phyloP scores from a whole-genome alignment of 495 filamentous ascomycete species.

The Poronia punctata region DNA sequence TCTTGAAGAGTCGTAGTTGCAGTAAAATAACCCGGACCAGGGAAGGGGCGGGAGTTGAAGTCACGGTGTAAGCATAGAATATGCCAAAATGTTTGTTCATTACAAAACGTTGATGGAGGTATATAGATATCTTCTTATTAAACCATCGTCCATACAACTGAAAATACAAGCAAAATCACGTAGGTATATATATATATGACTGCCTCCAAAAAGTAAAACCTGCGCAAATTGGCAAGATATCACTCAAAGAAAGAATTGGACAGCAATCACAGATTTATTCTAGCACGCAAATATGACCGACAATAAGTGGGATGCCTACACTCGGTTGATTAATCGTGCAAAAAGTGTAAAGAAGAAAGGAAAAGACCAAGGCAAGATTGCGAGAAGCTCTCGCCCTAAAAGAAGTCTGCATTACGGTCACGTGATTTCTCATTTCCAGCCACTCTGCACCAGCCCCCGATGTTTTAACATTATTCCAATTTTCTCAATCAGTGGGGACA shows the following conservation, averaged over 20 bases:
- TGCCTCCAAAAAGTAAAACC: conserved; percentile 18
- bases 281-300: conserved; percentile 49
- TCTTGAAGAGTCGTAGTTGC: too few species aligned
- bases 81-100: too few species aligned
- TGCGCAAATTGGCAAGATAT: conserved; percentile 10
- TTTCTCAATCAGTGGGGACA: too few species aligned
- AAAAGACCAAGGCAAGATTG: conserved; percentile 9
- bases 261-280: conserved; percentile 26
- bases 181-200: conserved; percentile 14
- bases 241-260: conserved; percentile 14
- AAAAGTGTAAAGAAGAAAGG: conserved; percentile 35
- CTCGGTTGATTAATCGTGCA: conserved; percentile 49
- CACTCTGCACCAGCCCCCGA: too few species aligned
- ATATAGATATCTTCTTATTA: too few species aligned
- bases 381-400: conserved; percentile 1
- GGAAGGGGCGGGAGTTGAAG: too few species aligned
- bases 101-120: too few species aligned
- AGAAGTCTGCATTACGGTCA: not conserved
- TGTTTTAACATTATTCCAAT: too few species aligned
- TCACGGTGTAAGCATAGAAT: too few species aligned
- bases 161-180: too few species aligned
- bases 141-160: too few species aligned
- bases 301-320: conserved; percentile 34
- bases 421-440: not conserved
- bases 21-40: too few species aligned